Evolutionary conservation across 148 eudicot genomes (phyloP), one percentile per base, ranked within the genome.

Genomic region (Cornus florida): DNA sequence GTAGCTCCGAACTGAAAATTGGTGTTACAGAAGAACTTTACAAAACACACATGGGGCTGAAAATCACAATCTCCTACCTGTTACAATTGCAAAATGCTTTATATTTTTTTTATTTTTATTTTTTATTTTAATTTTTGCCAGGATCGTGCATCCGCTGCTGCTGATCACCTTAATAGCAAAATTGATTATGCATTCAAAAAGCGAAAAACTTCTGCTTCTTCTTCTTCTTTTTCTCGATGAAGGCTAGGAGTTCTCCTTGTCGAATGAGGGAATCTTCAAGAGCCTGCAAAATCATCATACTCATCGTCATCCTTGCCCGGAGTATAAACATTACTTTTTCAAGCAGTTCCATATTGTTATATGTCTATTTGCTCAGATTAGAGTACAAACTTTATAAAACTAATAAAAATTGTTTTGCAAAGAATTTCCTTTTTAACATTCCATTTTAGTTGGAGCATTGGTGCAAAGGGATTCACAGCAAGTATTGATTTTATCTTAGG

Each of bases 171-270:
- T 12, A 12, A 2, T 16, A 53, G 17, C 14, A 53, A 11, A 53
- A 53, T 4, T 11, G 19, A 48, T 65, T 75, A 62, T 43, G 48
- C 71, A 39, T 14, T 86, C 69, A 88, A 80, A 88, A 84, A 59
- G 57, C 77, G 53, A 88, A 88, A 56, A 86, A 86, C 74, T 89
- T 95, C 91, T n/a, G n/a, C n/a, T 90, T 94, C 92, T 92, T 95
- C 80, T 93, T 92, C 85, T 93, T 94, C 86, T 89, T 95, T 89
- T 95, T 95, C 78, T 93, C 99, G 19, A 95, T 46, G 60, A 77
- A 88, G 20, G 95, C 91, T 57, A 91, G 43, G 78, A 95, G 88
- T 82, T 95, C 91, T 32, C 67, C 85, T 71, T 95, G 99, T 74
- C 65, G 82, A 16, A 72, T 78, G 73, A 88, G 82, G 57, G 94